Evolutionary conservation across 2,329 filamentous ascomycete genomes (phyloP).

Genomic region (Westerdykella sp.): DNA sequence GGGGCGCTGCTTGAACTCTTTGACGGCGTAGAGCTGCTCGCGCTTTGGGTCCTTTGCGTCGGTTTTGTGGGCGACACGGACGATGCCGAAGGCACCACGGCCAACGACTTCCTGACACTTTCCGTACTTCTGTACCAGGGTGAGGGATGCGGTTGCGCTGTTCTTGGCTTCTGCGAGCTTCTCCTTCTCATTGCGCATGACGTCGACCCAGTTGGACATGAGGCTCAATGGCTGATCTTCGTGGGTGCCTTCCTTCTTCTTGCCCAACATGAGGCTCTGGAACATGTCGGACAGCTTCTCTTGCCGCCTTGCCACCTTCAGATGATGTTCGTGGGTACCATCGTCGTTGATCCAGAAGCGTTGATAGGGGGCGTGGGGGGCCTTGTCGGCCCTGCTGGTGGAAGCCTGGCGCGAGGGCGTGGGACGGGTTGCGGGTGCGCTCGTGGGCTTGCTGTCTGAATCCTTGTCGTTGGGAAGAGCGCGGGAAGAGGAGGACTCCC

Average conservation of each 20-base stretch:
- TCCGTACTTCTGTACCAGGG: slow-evolving; percentile 91
- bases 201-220: slow-evolving; percentile 94
- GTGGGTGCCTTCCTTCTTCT: slow-evolving; percentile 66
- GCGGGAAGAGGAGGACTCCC: slow-evolving; percentile 16
- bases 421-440: slow-evolving; percentile 20
- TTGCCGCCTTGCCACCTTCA: slow-evolving; percentile 84
- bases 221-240: slow-evolving; percentile 79
- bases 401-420: slow-evolving; percentile 27
- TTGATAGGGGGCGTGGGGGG: slow-evolving; percentile 21
- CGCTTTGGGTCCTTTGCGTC: slow-evolving; percentile 67
- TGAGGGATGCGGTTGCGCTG: slow-evolving; percentile 66
- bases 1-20: slow-evolving; percentile 90
- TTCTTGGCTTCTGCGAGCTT: slow-evolving; percentile 68
- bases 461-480: slow-evolving; percentile 19
- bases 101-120: slow-evolving; percentile 98
- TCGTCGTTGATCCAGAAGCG: slow-evolving; percentile 56
- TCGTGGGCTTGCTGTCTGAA: slow-evolving; percentile 20
- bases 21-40: slow-evolving; percentile 94
- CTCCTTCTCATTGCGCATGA: slow-evolving; percentile 81
- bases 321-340: slow-evolving; percentile 76
- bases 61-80: slow-evolving; percentile 94
- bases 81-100: slow-evolving; percentile 92
- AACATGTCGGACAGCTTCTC: slow-evolving; percentile 94
- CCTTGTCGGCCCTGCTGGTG: slow-evolving; percentile 24
- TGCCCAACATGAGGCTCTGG: slow-evolving; percentile 72